Evolutionary conservation across 2,329 filamentous ascomycete species (phyloP), one percentile per base, ranked within the genome.

Genomic region (Claviceps cyperi): DNA sequence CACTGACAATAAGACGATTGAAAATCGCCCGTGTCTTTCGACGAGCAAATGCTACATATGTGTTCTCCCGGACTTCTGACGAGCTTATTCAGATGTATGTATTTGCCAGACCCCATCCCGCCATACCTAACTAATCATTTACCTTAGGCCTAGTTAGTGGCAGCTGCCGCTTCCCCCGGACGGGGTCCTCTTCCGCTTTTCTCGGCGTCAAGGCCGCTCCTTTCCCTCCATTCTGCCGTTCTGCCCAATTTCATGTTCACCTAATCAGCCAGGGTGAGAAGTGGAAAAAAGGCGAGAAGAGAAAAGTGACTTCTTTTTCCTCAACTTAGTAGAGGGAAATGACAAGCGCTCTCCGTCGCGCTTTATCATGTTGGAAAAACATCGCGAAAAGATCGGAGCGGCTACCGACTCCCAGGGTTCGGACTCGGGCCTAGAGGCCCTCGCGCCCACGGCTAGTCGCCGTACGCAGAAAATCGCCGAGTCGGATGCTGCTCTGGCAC

Each of bases 401-500:
- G 24, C 15, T 9, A n/a, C 28, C 21, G 36, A 7, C 46, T 52
- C 47, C 4, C 8, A 40, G 37, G 50, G 32, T 5, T 21, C 43
- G 22, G 36, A 52, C 43, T 50, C 44, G 15, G 47, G 35, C 13
- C 48, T 45, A 37, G 39, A 50, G n/a, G n/a, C 22, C 40, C 48
- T 52, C 21, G 35, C 37, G 28, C 47, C 21, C 32, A 46, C 47
- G 19, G 17, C 47, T 7, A 50, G 47, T 50, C 51, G 45, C 19
- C 41, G 51, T 37, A 41, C 47, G 45, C 45, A 43, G 38, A 46
- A 50, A 45, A 17, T 52, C 17, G 40, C 48, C 19, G 51, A 52
- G 44, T 50, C 45, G n/a, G 48, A 50, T 21, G 48, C 51, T 19
- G 51, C 48, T 14, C 45, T 52, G 47, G 45, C 44, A 24, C 51